phyloP scores from a whole-genome alignment of 129 eudicot species.

The Escallonia rubra region DNA sequence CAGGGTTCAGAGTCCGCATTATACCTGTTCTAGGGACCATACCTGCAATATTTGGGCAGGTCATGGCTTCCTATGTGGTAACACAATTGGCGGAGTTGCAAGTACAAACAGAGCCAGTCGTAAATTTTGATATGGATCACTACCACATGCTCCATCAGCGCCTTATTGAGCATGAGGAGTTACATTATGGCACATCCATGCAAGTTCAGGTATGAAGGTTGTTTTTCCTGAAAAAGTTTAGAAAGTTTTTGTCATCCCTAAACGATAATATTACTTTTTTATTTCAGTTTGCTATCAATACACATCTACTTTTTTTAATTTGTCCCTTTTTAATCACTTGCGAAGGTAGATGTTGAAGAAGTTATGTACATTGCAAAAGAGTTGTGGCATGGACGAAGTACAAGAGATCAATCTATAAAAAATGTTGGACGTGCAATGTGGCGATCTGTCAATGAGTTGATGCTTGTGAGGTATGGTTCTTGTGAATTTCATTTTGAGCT shows the following conservation, averaged over 20 bases:
- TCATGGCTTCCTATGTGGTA: constrained; percentile 93
- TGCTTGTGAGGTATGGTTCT: constrained; percentile 74
- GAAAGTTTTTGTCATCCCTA: not conserved
- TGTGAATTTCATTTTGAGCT: not conserved
- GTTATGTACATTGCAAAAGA: constrained; percentile 87
- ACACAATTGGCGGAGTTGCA: constrained; percentile 73
- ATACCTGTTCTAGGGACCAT: constrained; percentile 94
- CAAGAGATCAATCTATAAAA: constrained; percentile 69
- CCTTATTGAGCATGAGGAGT: constrained; percentile 89
- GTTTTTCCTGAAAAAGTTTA: not conserved
- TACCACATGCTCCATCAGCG: constrained; percentile 86
- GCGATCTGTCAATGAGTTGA: constrained; percentile 89
- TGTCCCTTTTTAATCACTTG: not conserved
- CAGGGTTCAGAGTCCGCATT: constrained; percentile 96
- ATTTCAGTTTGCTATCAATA: not conserved
- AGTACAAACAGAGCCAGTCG: constrained; percentile 88
- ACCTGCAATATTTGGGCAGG: constrained; percentile 97
- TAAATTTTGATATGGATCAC: constrained; percentile 88
- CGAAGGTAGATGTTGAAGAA: constrained; percentile 91
- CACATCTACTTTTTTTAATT: no score
- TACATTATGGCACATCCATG: constrained; percentile 63
- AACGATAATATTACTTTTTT: not conserved
- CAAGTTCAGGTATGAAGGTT: constrained; percentile 61
- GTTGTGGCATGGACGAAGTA: constrained; percentile 97
- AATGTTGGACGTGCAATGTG: constrained; percentile 98